Percentiles rank a stretch among this genome's conserved stretches.
Conservation (phyloP, 2,329 filamentous ascomycete species). For the Cercospora canescens region DNA sequence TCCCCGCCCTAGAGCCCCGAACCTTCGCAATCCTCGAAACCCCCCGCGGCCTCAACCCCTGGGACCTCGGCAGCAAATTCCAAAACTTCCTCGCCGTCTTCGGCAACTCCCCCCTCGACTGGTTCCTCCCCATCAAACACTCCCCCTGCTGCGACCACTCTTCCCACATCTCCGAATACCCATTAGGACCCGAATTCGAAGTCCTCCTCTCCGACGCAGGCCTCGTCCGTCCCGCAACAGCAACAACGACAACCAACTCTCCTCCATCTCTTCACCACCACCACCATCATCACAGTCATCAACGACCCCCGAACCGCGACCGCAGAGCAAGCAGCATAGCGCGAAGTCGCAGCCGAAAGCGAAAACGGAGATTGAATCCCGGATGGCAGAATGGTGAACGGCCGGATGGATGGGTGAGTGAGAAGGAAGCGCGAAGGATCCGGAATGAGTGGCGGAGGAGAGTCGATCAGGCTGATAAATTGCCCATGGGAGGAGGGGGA, state of each 20-base stretch:
- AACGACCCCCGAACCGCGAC: constrained; percentile 13
- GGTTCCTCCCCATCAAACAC: constrained; percentile 74
- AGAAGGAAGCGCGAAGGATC: constrained; percentile 33
- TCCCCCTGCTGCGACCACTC: constrained; percentile 71
- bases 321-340: constrained; percentile 9
- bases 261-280: not conserved
- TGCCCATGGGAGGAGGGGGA: not conserved
- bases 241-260: no score
- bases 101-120: constrained; percentile 66
- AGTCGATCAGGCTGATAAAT: constrained; percentile 11
- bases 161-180: constrained; percentile 34
- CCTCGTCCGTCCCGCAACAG: constrained; percentile 25
- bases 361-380: constrained; percentile 28
- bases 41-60: constrained; percentile 76
- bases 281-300: no score
- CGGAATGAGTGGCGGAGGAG: constrained; percentile 24
- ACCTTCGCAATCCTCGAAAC: constrained; percentile 80
- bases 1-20: constrained; percentile 42
- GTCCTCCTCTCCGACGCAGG: constrained; percentile 34
- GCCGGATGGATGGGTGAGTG: constrained; percentile 34
- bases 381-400: constrained; percentile 38
- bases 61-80: constrained; percentile 66
- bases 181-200: constrained; percentile 38
- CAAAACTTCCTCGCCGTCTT: constrained; percentile 79
- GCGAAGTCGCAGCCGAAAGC: constrained; percentile 14